Conservation (phyloP, 2,329 filamentous ascomycete species). For the Fusarium nanum region DNA sequence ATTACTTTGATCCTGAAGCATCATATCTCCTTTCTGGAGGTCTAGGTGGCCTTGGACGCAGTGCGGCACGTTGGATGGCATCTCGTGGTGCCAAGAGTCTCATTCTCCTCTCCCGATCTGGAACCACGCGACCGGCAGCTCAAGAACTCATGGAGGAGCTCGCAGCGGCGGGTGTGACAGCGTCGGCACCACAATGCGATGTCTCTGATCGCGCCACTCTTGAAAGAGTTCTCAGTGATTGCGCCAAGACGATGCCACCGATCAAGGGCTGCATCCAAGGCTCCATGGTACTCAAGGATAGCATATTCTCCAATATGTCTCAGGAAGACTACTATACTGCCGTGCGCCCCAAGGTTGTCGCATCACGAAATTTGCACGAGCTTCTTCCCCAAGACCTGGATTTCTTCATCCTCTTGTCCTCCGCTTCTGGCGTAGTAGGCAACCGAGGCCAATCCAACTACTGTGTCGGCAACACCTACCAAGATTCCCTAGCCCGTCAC, state of each 20-base stretch:
- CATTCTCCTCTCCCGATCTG: neutral
- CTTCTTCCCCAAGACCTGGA: constrained; percentile 50
- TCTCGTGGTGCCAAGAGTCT: neutral
- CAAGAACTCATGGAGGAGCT: constrained; percentile 4
- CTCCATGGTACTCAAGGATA: constrained; percentile 60
- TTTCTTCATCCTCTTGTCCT: constrained; percentile 67
- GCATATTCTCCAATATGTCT: constrained; percentile 65
- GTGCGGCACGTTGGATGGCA: neutral
- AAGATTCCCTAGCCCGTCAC: constrained; percentile 10
- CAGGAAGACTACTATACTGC: constrained; percentile 60
- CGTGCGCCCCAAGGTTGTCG: constrained; percentile 63
- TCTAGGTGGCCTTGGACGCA: neutral
- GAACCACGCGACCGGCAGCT: neutral
- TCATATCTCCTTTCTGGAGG: constrained; percentile 4
- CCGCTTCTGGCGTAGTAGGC: constrained; percentile 63
- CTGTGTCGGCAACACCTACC: constrained; percentile 56
- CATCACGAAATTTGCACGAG: constrained; percentile 66
- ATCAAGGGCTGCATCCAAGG: constrained; percentile 59
- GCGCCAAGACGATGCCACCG: constrained; percentile 47
- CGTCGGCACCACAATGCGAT: constrained; percentile 58
- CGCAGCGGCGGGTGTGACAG: constrained; percentile 38
- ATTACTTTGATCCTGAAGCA: constrained; percentile 39
- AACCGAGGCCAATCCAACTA: constrained; percentile 66
- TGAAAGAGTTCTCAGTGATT: constrained; percentile 41
- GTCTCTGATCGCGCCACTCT: constrained; percentile 55